These are phyloP conservation scores for Aspergillus sp. DNA, from an alignment of 2,329 filamentous ascomycete genomes.

Conservation along the genomic window DNA sequence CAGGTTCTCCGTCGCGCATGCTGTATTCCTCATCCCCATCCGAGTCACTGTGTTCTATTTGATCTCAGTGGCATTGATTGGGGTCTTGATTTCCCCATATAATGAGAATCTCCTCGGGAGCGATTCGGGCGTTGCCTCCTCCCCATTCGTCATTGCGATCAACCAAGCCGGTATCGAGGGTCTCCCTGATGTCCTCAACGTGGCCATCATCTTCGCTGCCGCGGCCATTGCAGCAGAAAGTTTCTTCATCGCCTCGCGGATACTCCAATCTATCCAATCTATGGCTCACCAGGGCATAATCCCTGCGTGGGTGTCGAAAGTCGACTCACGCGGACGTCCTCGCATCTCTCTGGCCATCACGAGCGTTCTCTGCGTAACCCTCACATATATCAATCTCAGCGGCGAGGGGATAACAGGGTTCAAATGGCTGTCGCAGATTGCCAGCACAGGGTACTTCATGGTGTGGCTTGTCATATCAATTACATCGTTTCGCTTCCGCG, in stretches of 20 bases:
- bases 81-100: neutral
- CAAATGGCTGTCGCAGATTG: conserved; percentile 2
- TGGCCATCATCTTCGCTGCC: conserved; percentile 4
- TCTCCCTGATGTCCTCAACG: conserved; percentile 6
- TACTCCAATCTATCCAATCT: conserved; percentile 1
- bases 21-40: neutral
- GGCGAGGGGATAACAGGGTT: neutral
- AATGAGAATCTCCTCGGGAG: neutral
- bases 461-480: neutral
- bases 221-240: conserved; percentile 3
- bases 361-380: neutral
- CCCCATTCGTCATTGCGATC: conserved; percentile 7
- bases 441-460: conserved; percentile 4
- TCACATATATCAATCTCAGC: conserved; percentile 7
- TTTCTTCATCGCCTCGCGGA: conserved; percentile 5
- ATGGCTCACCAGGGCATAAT: conserved; percentile 2
- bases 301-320: neutral
- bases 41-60: conserved; percentile 6
- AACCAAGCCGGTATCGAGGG: neutral
- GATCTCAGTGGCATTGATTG: neutral
- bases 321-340: neutral
- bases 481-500: neutral
- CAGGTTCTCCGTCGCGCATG: neutral
- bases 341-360: neutral
- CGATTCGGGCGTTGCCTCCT: neutral